These are phyloP conservation scores for Aspergillus puulaauensis DNA, from an alignment of 2,329 filamentous ascomycete species.

Conservation along the genomic window DNA sequence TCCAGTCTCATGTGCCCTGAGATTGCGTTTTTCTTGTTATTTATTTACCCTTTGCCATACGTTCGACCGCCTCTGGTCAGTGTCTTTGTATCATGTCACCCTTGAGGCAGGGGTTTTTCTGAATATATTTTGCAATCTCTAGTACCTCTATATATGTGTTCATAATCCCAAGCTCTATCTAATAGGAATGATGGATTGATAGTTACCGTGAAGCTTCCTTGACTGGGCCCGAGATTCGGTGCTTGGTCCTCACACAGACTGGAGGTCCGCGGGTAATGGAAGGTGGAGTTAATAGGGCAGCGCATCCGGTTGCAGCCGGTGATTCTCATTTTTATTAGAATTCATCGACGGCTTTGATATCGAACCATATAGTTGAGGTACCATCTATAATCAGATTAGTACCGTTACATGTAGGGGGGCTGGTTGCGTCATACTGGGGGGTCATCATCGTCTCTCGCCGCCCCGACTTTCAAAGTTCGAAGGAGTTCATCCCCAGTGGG, in stretches of 20 bases:
- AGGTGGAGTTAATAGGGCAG: neutral
- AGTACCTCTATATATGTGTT: neutral
- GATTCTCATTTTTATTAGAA: neutral
- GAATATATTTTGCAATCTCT: constrained; percentile 12
- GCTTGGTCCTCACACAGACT: too few relatives aligned
- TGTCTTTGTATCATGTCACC: constrained; percentile 10
- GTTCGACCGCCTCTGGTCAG: neutral
- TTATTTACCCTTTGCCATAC: neutral
- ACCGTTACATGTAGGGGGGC: neutral
- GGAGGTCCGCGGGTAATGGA: too few relatives aligned
- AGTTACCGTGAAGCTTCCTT: neutral
- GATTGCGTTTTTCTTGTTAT: constrained; percentile 7
- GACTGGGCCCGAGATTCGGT: neutral
- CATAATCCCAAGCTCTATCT: neutral
- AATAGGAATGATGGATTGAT: neutral
- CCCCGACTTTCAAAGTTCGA: too few relatives aligned
- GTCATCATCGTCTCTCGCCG: neutral
- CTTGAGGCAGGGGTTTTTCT: constrained; percentile 5
- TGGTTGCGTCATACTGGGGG: constrained; percentile 8
- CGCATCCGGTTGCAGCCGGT: neutral
- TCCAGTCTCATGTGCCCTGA: constrained; percentile 16
- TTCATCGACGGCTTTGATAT: neutral
- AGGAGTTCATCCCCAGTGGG: neutral
- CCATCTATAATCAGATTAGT: neutral
- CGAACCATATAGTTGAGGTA: neutral